Conservation (phyloP, 192 early-diverging fungal genomes). For the Chytriomyces sp. region DNA sequence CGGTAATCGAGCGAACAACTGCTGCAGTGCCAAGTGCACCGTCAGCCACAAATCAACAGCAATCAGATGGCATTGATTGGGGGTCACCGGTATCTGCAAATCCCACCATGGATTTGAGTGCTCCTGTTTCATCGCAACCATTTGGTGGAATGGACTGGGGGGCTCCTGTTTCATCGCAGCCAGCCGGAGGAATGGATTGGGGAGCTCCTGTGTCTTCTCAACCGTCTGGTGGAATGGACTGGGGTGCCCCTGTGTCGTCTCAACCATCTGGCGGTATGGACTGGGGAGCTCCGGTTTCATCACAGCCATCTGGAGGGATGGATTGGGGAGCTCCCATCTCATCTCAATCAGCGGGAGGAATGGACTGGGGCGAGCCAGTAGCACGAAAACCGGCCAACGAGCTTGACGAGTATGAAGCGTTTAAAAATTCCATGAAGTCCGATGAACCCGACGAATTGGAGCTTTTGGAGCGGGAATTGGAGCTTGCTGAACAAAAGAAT, state of each 20-base stretch:
- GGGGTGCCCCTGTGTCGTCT: conserved; percentile 45
- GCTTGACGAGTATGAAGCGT: conserved; percentile 56
- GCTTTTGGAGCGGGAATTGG: conserved; percentile 18
- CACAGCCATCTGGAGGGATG: conserved; percentile 24
- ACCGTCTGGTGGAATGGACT: conserved; percentile 45
- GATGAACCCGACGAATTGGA: conserved; percentile 37
- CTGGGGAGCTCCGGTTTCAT: conserved; percentile 48
- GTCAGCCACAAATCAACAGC: conserved; percentile 14
- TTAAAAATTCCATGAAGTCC: conserved; percentile 42
- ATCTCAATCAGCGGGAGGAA: background rate
- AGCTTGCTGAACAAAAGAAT: conserved; percentile 27
- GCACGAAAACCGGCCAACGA: conserved; percentile 1
- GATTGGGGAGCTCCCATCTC: conserved; percentile 52
- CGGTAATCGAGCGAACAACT: conserved; percentile 49
- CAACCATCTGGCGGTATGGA: conserved; percentile 41
- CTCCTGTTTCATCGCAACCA: conserved; percentile 34
- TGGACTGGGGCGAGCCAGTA: conserved; percentile 41
- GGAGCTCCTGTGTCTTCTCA: conserved; percentile 36
- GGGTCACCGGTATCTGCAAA: conserved; percentile 19
- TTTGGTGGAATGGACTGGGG: conserved; percentile 12
- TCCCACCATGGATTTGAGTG: conserved; percentile 45
- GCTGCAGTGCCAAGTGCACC: conserved; percentile 20
- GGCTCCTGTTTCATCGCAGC: background rate
- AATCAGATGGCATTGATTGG: conserved; percentile 41
- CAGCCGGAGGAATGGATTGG: conserved; percentile 43